Evolutionary conservation across 2,329 filamentous ascomycete species (phyloP).

Genomic region (Aspergillus carbonarius): DNA sequence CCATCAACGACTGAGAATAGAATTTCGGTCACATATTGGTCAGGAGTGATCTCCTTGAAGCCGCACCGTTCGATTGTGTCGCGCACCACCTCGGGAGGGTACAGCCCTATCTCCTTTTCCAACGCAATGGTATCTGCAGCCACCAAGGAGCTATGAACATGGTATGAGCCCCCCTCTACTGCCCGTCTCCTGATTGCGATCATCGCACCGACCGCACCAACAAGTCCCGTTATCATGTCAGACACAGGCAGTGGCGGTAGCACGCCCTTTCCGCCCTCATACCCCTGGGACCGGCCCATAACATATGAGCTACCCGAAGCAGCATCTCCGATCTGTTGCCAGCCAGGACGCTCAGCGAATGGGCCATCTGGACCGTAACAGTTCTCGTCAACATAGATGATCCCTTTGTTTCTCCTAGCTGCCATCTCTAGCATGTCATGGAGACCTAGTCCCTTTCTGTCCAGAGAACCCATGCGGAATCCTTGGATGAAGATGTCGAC

Average conservation of each 20-base stretch:
- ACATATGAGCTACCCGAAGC: slow-evolving; percentile 37
- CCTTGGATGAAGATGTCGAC: slow-evolving; percentile 56
- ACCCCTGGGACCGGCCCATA: slow-evolving; percentile 33
- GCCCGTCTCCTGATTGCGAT: slow-evolving; percentile 7
- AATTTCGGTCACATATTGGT: slow-evolving; percentile 27
- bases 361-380: slow-evolving; percentile 51
- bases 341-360: slow-evolving; percentile 48
- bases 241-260: slow-evolving; percentile 14
- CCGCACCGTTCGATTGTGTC: slow-evolving; percentile 16
- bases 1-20: slow-evolving; percentile 24
- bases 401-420: slow-evolving; percentile 40
- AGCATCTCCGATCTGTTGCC: slow-evolving; percentile 52
- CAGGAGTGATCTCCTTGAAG: slow-evolving; percentile 11
- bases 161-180: slow-evolving; percentile 15
- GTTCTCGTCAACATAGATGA: slow-evolving; percentile 51
- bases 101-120: slow-evolving; percentile 35
- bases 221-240: slow-evolving; percentile 13
- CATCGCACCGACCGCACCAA: slow-evolving; percentile 10
- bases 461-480: slow-evolving; percentile 47
- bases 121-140: slow-evolving; percentile 33
- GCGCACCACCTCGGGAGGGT: slow-evolving; percentile 23
- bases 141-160: slow-evolving; percentile 29
- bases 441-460: slow-evolving; percentile 22
- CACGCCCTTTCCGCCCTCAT: slow-evolving; percentile 8
- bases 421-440: slow-evolving; percentile 42